Percentiles rank a stretch among this genome's conserved stretches.
Conservation (phyloP, 257 asterid genomes). For the Vinca minor region DNA sequence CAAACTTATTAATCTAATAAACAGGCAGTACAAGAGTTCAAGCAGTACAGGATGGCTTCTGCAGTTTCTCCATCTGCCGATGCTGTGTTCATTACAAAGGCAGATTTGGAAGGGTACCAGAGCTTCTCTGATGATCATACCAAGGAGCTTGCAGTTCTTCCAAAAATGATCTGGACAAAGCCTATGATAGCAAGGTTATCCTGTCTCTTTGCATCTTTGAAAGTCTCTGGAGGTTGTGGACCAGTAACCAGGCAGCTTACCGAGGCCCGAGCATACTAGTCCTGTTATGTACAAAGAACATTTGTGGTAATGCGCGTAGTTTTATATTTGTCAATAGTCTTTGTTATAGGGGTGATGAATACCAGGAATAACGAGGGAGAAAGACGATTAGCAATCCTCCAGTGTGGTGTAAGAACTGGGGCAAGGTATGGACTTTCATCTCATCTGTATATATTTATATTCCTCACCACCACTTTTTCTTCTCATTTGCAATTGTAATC, state of each 20-base stretch:
- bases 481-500: neutral
- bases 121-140: constrained; percentile 35
- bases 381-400: neutral
- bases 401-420: neutral
- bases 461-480: neutral
- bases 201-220: constrained; percentile 72
- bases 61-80: constrained; percentile 51
- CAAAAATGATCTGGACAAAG: constrained; percentile 31
- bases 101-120: constrained; percentile 81
- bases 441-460: constrained; percentile 7
- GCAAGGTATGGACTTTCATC: constrained; percentile 2
- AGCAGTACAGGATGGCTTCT: constrained; percentile 44
- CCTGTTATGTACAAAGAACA: constrained; percentile 27
- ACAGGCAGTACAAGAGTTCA: constrained; percentile 86
- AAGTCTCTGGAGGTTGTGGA: constrained; percentile 48
- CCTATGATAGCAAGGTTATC: constrained; percentile 76
- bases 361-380: constrained; percentile 1
- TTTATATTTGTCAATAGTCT: constrained; percentile 1
- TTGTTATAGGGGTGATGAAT: neutral
- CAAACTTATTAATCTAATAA: constrained; percentile 1
- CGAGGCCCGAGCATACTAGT: constrained; percentile 60
- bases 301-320: neutral
- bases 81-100: constrained; percentile 73
- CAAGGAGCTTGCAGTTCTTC: constrained; percentile 37
- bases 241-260: constrained; percentile 59